Base-by-base conservation (phyloP, 2,329 filamentous ascomycete species). In the Monosporascus sp. region DNA sequence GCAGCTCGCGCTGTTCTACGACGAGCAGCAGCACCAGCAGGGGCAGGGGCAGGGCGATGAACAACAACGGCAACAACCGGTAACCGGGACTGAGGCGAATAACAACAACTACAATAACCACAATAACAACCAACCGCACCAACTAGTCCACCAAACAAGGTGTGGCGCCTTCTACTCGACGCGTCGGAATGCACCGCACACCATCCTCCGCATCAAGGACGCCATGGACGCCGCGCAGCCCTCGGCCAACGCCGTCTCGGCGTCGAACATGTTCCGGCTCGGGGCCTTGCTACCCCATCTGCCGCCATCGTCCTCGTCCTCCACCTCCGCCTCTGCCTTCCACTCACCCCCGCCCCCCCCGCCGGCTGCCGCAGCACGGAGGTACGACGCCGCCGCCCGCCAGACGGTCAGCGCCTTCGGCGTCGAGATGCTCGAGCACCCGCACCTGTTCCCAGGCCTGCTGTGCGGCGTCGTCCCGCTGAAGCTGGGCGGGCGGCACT, bases 191-290 rank as follows among this genome's bases (percentile, higher is more conserved):
- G 84, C 86, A 9, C 75, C 84, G 0, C 84, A 91, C 63, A 80
- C 87, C 27, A 86, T 97, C 55, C 82, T 97, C 55, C 87, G 93
- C 24, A 81, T 97, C 49, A 99, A 99, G 72, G 91, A 95, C 58
- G 94, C 91, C 59, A 97, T 97, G 81, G 94, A 99, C 70, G 90
- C 90, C 5, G 87, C 91, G 1, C 87, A 94, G 55, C 94, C 94
- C 1, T 94, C 91, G 0, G 88, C 89, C 50, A 99, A 99, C 67
- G 91, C 90, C 40, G 82, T 93, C 6, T 88, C 88, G n/a, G 89
- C 90, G 0, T 80, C 83, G 17, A 97, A 97, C 66, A 76, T 97
- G n/a, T 88, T 94, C 72, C 85, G 90, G 1, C 81, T 97, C 4
- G 84, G 84, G 14, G 79, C 80, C 6, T 69, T 96, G 2, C 76